These are phyloP conservation scores for Ophiostoma piceae DNA, from an alignment of 2,329 filamentous ascomycete species.

Conservation along the genomic window DNA sequence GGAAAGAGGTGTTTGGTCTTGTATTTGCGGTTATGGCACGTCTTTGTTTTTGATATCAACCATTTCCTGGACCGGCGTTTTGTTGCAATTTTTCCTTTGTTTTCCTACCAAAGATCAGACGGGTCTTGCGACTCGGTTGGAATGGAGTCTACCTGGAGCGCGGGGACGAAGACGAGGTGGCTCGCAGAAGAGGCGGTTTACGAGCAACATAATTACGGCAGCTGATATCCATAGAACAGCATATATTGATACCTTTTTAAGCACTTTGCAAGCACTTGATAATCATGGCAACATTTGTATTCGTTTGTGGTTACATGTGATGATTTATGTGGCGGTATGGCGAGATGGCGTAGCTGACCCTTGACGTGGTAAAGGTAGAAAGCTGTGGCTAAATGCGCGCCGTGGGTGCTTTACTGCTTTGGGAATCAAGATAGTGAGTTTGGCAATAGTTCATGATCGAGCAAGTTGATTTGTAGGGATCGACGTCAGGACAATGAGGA, in stretches of 20 bases:
- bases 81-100: not conserved
- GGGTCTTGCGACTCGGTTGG: not conserved
- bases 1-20: slow-evolving; percentile 19
- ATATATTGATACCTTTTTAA: slow-evolving; percentile 3
- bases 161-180: not conserved
- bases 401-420: not conserved
- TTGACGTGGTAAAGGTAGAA: not conserved
- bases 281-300: not conserved
- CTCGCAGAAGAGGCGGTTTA: not conserved
- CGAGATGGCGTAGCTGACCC: not conserved
- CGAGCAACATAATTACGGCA: slow-evolving; percentile 11
- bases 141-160: not conserved
- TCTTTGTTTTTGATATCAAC: slow-evolving; percentile 20
- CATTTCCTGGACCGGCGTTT: slow-evolving; percentile 17
- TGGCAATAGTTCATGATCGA: not conserved
- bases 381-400: no score
- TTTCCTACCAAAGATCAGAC: not conserved
- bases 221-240: slow-evolving; percentile 6
- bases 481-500: not conserved
- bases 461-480: not conserved
- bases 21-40: slow-evolving; percentile 7
- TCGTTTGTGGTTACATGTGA: not conserved
- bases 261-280: no score
- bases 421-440: not conserved
- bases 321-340: not conserved